Evolutionary conservation across 2,329 filamentous ascomycete genomes (phyloP), one percentile per base, ranked within the genome.

Genomic region (Neopestalotiopsis rosae): DNA sequence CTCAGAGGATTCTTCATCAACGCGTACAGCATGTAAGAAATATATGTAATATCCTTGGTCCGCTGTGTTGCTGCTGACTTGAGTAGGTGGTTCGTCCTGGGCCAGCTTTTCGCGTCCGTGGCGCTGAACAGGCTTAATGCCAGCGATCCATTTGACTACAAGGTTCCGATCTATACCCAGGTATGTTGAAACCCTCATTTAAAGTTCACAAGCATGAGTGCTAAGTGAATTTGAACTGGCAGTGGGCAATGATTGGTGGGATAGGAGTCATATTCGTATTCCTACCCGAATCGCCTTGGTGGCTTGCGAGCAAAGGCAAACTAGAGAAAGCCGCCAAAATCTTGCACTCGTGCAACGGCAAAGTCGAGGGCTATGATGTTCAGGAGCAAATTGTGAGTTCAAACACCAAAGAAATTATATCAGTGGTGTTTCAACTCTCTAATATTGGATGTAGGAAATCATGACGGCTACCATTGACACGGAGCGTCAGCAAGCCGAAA

Each of bases 251-350:
- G 64, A 66, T 66, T 34, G 64, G 64, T 2, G 42, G 42, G 2
- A 66, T 66, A 17, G 64, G 20, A 10, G 70, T 83, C 32, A 78
- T 75, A 2, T 71, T 83, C 0, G 77, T 81, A 62, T 88, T 91
- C 79, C 89, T 93, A 77, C 91, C 91, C 0, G 91, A 94, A 71
- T 91, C 89, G 0, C 91, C 90, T 0, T 83, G 91, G 1, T 92
- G 88, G 87, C 85, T 93, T 9, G 79, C 81, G 28, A 74, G 80
- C 42, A 75, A 75, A 20, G 80, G 79, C 2, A 74, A 72, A 10
- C 69, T 73, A 7, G 71, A 72, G 3, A 73, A 78, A n/a, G 76
- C 77, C 6, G 78, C 81, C 7, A 70, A 75, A 40, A 45, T 66
- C 5, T 14, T 66, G 14, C 42, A 49, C 5, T 57, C 52, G 5